phyloP scores from a whole-genome alignment of 768 basidiomycete species.

The Mycena leptocephala region DNA sequence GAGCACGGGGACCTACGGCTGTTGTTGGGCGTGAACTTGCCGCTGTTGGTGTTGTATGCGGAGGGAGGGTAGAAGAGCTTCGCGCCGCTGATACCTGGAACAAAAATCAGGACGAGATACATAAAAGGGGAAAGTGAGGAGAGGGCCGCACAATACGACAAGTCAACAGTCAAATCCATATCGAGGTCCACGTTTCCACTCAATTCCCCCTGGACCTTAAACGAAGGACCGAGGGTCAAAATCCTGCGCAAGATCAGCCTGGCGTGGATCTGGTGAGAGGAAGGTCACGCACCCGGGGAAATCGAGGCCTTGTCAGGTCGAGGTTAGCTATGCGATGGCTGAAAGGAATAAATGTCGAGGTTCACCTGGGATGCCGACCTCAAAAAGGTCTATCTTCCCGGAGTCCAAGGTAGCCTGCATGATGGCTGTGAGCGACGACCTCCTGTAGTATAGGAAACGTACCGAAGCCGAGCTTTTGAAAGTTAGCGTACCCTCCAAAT shows the following conservation, averaged over 20 bases:
- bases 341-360: background rate
- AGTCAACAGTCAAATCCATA: slow-evolving; percentile 49
- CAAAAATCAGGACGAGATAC: too few relatives aligned
- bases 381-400: slow-evolving; percentile 47
- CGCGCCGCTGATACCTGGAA: slow-evolving; percentile 43
- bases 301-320: slow-evolving; percentile 7
- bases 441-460: background rate
- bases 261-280: background rate
- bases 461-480: slow-evolving; percentile 42
- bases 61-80: slow-evolving; percentile 57
- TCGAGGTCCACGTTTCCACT: slow-evolving; percentile 49
- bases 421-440: background rate
- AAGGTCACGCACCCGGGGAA: slow-evolving; percentile 50
- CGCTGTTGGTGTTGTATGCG: slow-evolving; percentile 37
- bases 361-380: slow-evolving; percentile 49
- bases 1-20: slow-evolving; percentile 43
- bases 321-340: background rate
- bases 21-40: slow-evolving; percentile 45
- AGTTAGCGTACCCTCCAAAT: slow-evolving; percentile 47
- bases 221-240: slow-evolving; percentile 56
- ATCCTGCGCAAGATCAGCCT: slow-evolving; percentile 43
- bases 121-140: too few relatives aligned
- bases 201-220: slow-evolving; percentile 51
- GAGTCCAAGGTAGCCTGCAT: slow-evolving; percentile 47
- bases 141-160: slow-evolving; percentile 43